A percentile compares a stretch with the other conserved stretches of the same genome.
These are phyloP conservation scores for Friedmanniomyces simplex DNA, from an alignment of 495 filamentous ascomycete genomes.

Conservation along the genomic window DNA sequence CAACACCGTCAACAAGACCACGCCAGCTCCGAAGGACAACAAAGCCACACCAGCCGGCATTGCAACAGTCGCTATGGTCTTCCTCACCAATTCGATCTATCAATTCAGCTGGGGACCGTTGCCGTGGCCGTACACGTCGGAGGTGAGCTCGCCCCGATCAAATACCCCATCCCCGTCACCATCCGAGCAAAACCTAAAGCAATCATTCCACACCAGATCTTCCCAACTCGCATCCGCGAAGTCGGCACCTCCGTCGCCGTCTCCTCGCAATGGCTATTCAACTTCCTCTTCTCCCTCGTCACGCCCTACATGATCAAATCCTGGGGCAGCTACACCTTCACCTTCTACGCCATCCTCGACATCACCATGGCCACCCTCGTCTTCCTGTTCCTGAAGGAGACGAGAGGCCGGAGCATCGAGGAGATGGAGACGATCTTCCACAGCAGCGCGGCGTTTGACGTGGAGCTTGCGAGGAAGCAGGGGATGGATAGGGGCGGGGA, in stretches of 20 bases:
- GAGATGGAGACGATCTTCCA: conserved; percentile 20
- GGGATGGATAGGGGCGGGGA: neutral
- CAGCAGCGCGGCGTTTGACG: conserved; percentile 6
- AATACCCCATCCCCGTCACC: neutral
- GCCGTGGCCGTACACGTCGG: conserved; percentile 47
- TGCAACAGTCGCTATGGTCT: conserved; percentile 22
- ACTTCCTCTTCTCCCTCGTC: conserved; percentile 50
- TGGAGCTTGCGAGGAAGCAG: neutral
- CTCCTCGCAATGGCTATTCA: conserved; percentile 58
- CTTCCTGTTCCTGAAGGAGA: conserved; percentile 47
- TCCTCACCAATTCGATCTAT: conserved; percentile 19
- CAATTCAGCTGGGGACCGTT: conserved; percentile 18
- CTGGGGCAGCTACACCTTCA: conserved; percentile 5
- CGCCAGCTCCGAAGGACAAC: neutral
- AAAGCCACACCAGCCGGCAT: conserved; percentile 11
- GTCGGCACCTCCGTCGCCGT: conserved; percentile 59
- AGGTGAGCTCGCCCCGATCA: neutral
- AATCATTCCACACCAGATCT: conserved; percentile 51
- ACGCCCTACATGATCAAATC: conserved; percentile 15
- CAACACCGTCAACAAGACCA: conserved; percentile 12
- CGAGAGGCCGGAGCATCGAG: conserved; percentile 14
- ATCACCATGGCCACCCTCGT: conserved; percentile 23
- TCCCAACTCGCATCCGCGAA: conserved; percentile 57
- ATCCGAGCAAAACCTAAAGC: neutral
- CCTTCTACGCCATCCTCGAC: conserved; percentile 4